Evolutionary conservation across 2,329 filamentous ascomycete genomes (phyloP).

Genomic region (Ascochyta viciae-villosae): DNA sequence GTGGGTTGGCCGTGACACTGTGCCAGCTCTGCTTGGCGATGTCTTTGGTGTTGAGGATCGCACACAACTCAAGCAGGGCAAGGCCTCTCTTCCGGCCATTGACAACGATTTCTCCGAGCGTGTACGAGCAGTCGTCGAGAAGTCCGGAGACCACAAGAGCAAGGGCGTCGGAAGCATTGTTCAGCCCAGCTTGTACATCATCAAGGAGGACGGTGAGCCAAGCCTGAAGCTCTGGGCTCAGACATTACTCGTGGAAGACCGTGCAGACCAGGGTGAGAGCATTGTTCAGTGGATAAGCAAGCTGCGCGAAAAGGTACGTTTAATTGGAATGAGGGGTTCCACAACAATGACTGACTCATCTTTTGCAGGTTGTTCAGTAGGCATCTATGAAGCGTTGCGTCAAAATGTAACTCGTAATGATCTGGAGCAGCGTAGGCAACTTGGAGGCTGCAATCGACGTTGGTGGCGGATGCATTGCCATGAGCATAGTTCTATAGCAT

Average conservation of each 20-base stretch:
- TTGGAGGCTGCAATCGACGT: conserved; percentile 4
- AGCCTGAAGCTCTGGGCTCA: conserved; percentile 96
- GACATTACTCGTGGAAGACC: conserved; percentile 92
- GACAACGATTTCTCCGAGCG: conserved; percentile 98
- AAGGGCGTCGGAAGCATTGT: conserved; percentile 91
- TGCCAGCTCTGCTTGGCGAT: conserved; percentile 85
- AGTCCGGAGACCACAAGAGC: conserved; percentile 85
- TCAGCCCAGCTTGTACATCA: conserved; percentile 91
- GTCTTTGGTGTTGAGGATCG: conserved; percentile 90
- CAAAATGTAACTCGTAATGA: conserved; percentile 14
- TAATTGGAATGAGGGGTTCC: neutral
- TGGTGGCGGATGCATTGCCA: conserved; percentile 1
- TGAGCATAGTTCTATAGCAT: conserved; percentile 8
- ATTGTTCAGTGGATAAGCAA: conserved; percentile 92
- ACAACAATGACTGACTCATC: neutral
- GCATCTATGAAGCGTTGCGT: conserved; percentile 8
- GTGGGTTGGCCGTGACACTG: conserved; percentile 92
- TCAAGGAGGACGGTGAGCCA: conserved; percentile 94
- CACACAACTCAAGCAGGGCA: conserved; percentile 86
- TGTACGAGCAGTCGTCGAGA: conserved; percentile 81
- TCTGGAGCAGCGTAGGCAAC: conserved; percentile 1
- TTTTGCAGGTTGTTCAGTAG: conserved; percentile 48
- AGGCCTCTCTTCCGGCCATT: conserved; percentile 82
- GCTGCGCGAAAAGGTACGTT: conserved; percentile 88
- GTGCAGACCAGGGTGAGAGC: conserved; percentile 91